These are phyloP conservation scores for Aspergillus hancockii DNA, from an alignment of 495 filamentous ascomycete species.

Conservation along the genomic window DNA sequence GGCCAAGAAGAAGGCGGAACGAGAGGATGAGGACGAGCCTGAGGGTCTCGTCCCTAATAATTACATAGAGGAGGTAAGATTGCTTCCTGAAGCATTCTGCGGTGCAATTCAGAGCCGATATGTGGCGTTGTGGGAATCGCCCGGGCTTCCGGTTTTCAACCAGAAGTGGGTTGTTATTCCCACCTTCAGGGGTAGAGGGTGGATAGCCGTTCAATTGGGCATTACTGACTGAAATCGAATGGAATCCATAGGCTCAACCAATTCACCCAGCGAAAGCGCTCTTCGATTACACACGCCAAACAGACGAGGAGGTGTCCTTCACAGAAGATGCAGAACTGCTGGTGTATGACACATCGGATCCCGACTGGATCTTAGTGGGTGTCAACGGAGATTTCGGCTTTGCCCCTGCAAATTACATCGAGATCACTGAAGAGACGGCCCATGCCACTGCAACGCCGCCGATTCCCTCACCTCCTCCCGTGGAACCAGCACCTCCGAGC, in stretches of 20 bases:
- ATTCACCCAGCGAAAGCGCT: constrained; percentile 75
- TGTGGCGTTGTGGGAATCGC: background rate
- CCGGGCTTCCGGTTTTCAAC: background rate
- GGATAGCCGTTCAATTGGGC: background rate
- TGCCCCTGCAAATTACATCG: constrained; percentile 96
- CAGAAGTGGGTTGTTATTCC: background rate
- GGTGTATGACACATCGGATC: constrained; percentile 89
- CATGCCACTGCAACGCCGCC: constrained; percentile 25
- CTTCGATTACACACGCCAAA: constrained; percentile 96
- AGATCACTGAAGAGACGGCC: constrained; percentile 50
- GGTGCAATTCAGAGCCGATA: background rate
- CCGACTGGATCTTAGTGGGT: constrained; percentile 95
- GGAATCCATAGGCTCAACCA: constrained; percentile 64
- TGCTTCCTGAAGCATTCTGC: background rate
- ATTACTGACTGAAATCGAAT: constrained; percentile 2
- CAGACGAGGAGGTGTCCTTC: constrained; percentile 96
- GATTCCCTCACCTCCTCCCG: constrained; percentile 29
- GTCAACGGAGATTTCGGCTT: constrained; percentile 87
- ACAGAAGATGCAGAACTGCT: constrained; percentile 80
- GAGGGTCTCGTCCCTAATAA: constrained; percentile 92
- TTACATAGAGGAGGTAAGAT: constrained; percentile 91
- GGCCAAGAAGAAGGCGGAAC: constrained; percentile 92
- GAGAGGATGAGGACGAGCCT: constrained; percentile 91
- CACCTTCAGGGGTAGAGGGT: constrained; percentile 9
- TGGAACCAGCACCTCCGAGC: constrained; percentile 36